These are phyloP conservation scores for Metschnikowia chrysomelidarum DNA, from an alignment of 805 yeast genomes.

Conservation along the genomic window DNA sequence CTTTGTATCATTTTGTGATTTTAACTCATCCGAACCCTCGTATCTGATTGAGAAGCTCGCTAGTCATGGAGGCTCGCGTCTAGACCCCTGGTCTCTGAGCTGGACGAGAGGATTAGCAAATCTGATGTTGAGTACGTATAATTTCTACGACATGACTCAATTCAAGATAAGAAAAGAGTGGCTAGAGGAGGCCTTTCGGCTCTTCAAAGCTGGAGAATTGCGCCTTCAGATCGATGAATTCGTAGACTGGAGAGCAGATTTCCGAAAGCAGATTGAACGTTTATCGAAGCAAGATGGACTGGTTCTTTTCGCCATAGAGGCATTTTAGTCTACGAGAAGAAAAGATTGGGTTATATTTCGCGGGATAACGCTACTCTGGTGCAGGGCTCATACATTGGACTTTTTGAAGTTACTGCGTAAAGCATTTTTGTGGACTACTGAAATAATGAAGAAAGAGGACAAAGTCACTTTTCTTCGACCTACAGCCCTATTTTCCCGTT, in stretches of 20 bases:
- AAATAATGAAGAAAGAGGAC: no score
- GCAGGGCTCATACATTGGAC: no score
- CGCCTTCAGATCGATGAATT: slow-evolving; percentile 30
- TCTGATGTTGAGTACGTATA: slow-evolving; percentile 26
- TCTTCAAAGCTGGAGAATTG: slow-evolving; percentile 27
- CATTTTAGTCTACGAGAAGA: no score
- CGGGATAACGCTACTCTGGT: no score
- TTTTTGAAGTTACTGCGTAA: no score
- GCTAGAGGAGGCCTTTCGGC: slow-evolving; percentile 33
- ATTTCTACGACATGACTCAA: slow-evolving; percentile 34
- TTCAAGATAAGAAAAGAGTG: slow-evolving; percentile 28
- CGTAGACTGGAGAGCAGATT: slow-evolving; percentile 40
- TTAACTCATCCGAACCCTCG: slow-evolving; percentile 28
- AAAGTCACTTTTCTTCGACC: no score
- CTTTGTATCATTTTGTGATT: slow-evolving; percentile 37
- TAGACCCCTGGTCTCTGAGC: slow-evolving; percentile 36
- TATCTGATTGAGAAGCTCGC: slow-evolving; percentile 32
- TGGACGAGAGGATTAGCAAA: slow-evolving; percentile 37
- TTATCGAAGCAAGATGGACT: slow-evolving; percentile 33
- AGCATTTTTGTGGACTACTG: no score
- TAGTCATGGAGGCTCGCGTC: slow-evolving; percentile 17
- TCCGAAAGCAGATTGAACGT: slow-evolving; percentile 25
- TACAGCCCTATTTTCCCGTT: no score
- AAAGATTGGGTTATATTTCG: no score
- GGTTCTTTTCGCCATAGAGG: slow-evolving; percentile 36